Base-by-base conservation (phyloP, 495 filamentous ascomycete species). In the Cercophora sp. region DNA sequence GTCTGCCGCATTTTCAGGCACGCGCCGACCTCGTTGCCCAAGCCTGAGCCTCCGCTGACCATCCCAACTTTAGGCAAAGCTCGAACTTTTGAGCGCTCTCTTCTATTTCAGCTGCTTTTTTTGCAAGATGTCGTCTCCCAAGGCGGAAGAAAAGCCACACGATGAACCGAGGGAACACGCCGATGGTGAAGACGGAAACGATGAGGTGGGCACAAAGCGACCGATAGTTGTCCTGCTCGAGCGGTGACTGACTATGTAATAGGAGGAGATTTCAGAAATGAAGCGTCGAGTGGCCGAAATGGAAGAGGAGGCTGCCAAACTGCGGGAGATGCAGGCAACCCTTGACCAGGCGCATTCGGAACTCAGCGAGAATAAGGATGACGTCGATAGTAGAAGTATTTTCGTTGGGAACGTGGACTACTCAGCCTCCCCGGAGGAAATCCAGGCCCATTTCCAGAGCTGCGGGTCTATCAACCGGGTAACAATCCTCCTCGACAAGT, bases 391-490 rank as follows among this genome's bases (percentile, higher is more conserved):
- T 56, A 84, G 94, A 52, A 96, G 90, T 73, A 88, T 99, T 63
- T 99, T 99, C 66, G 94, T 99, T 20, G 94, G 94, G 41, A 99
- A 99, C 64, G 94, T 99, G 49, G 94, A 99, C 68, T 99, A 99
- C 70, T 90, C 89, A 54, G 92, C 93, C 23, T 94, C 91, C 13
- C 93, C 94, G 0, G 94, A 99, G 72, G 94, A 99, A 72, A 96
- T 99, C 52, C 94, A 99, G 75, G 89, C 91, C 31, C 94, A 99
- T 67, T 99, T 99, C 73, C 91, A 96, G 74, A 95, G 84, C 77
- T 95, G 89, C 62, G 94, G 94, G 32, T 89, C 87, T 49, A 99
- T 99, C 76, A 97, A 99, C 64, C 86, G 94, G 32, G 94, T 99
- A 41, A 99, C 94, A 3, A 99, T 99, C 51, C 74, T 99, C 49